Evolutionary conservation across 2,329 filamentous ascomycete species (phyloP), one percentile per base, ranked within the genome.

Genomic region (Colletotrichum simmondsii): DNA sequence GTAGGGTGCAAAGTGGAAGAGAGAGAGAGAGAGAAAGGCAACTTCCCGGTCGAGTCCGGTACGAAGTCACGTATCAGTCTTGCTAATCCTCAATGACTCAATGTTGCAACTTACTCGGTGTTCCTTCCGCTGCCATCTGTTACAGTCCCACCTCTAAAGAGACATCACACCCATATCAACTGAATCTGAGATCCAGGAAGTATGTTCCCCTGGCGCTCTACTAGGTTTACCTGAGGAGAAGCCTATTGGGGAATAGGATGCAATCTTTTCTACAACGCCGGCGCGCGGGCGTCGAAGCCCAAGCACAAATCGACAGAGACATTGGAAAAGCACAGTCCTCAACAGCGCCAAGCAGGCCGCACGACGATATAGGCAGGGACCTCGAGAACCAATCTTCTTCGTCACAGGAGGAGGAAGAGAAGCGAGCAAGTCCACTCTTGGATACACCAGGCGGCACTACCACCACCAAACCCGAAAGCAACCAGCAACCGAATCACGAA

Each of bases 291-390:
- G 46, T n/a, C 3, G 65, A 67, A 11, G 65, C 70, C 16, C 59
- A 72, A 26, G 53, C 70, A n/a, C 70, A 72, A 22, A 64, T 72
- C 42, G 54, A 72, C 60, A 42, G 52, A 35, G 70, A 69, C n/a
- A 19, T 69, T 5, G 32, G 65, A 6, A 35, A 46, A 8, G n/a
- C 42, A 7, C 8, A 26, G 12, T 59, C 53, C 4, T 60, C 54
- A 10, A 30, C 19, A 30, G 32, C 59, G 5, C 30, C 54, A 30
- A 28, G 46, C 16, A 65, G 28, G 22, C 37, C 42, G 16, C 28
- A 7, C n/a, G 0, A 24, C 11, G 24, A 3, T 2, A 7, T 6
- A 28, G 52, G 22, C 19, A 7, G 22, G 2, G 22, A 10, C 26
- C n/a, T 35, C 8, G 63, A 66, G 28, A 54, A 56, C 19, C 57